Base-by-base conservation (phyloP, 108 stramenopile genomes). In the Nannochloropsis granulata region DNA sequence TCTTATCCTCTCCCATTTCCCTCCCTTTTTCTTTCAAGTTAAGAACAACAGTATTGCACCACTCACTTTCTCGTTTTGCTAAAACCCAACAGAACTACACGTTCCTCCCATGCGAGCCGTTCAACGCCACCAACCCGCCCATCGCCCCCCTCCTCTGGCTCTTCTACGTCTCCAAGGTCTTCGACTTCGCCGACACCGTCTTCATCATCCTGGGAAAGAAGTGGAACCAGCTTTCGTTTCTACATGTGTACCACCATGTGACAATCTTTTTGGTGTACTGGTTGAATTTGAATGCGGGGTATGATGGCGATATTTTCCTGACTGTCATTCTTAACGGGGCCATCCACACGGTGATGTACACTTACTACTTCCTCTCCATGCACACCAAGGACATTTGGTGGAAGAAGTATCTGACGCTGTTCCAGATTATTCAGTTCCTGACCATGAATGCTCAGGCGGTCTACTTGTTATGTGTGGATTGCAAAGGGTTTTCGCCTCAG, bases 271-370 rank as follows among this genome's bases (percentile, higher is more conserved):
- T 97, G 86, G 90, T 90, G 84, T 98, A 97, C 91, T 98, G 98
- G 97, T 88, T 98, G 86, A 98, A 97, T 87, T 87, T 93, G 26
- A 94, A 91, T 78, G 86, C 84, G 13, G 91, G 90, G 9, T 97
- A 96, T 86, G 97, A 98, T 87, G 96, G 97, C 82, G 98, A 98
- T 87, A 92, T 98, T 79, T 99, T 92, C 90, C 89, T 98, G 43
- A 98, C 98, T 84, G 94, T 98, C 84, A 87, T 95, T 23, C 89
- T 98, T 78, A 99, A 99, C 87, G 96, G 97, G 78, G 95, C 96
- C 91, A 98, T 99, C 88, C 99, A 99, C 92, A 96, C 96, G 19
- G 94, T 99, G 88, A 98, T 99, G 97, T 99, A 99, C 96, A 97
- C 96, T 5, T 99, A 99, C 92, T 99, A 98, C 95, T 98, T 97